Evolutionary conservation across 805 yeast genomes (phyloP).

Genomic region (Scheffersomyces lignosus): DNA sequence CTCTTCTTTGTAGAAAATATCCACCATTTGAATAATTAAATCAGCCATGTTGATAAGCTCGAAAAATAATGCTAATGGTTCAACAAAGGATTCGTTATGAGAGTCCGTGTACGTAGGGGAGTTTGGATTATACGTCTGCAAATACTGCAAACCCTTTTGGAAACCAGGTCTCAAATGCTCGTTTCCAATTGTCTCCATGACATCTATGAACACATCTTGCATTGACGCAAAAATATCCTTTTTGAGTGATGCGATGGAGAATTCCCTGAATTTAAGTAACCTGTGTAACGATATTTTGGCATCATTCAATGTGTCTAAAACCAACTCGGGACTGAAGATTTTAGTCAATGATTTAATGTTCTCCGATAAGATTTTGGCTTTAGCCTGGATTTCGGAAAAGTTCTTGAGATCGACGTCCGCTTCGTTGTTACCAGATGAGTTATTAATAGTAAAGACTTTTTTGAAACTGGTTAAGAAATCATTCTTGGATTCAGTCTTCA

Average conservation of each 20-base stretch:
- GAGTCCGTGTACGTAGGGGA: conserved; percentile 30
- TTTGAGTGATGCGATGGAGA: conserved; percentile 33
- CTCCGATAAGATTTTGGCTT: conserved; percentile 70
- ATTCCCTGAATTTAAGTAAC: conserved; percentile 37
- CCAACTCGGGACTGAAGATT: conserved; percentile 77
- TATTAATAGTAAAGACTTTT: conserved; percentile 22
- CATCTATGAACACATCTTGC: conserved; percentile 65
- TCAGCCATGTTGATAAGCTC: conserved; percentile 93
- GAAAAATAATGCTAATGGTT: conserved; percentile 82
- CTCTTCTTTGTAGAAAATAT: conserved; percentile 87
- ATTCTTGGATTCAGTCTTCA: conserved; percentile 41
- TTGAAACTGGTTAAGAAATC: conserved; percentile 25
- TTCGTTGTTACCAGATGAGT: conserved; percentile 2
- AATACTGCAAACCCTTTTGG: conserved; percentile 69
- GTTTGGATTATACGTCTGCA: conserved; percentile 69
- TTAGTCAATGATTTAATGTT: conserved; percentile 75
- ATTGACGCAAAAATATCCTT: conserved; percentile 39
- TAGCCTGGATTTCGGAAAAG: conserved; percentile 73
- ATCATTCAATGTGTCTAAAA: conserved; percentile 65
- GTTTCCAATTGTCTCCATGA: conserved; percentile 61
- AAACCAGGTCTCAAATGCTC: conserved; percentile 87
- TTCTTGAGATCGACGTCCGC: conserved; percentile 18
- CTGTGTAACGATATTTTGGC: conserved; percentile 67
- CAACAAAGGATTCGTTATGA: conserved; percentile 48
- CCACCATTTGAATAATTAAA: conserved; percentile 86